Evolutionary conservation across 2,329 filamentous ascomycete species (phyloP).

Genomic region (Claviceps sp.): DNA sequence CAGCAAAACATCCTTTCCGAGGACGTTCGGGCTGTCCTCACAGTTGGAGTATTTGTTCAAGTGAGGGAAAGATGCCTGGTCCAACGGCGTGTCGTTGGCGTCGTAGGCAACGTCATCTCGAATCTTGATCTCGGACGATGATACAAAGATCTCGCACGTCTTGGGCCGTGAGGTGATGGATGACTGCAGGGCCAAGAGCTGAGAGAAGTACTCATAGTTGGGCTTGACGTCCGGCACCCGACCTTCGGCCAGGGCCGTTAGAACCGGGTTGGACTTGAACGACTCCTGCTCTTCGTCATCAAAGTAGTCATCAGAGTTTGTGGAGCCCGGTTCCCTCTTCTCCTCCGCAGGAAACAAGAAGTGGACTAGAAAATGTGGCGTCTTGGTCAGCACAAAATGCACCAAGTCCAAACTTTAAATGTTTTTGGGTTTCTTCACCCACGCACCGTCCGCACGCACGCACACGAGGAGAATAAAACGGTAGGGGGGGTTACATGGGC

Average conservation of each 20-base stretch:
- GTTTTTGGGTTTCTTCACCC: not conserved
- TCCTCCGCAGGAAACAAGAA: constrained; percentile 45
- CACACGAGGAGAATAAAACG: not conserved
- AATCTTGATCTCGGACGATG: constrained; percentile 37
- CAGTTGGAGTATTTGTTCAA: constrained; percentile 39
- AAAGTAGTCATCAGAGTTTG: constrained; percentile 44
- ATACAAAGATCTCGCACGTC: constrained; percentile 46
- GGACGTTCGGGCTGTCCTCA: constrained; percentile 35
- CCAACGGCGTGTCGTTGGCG: constrained; percentile 28
- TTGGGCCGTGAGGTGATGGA: constrained; percentile 41
- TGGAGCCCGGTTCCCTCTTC: constrained; percentile 43
- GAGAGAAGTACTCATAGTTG: constrained; percentile 49
- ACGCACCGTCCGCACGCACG: not conserved
- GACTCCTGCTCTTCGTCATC: constrained; percentile 33
- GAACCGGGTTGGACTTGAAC: constrained; percentile 52
- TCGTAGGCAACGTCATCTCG: constrained; percentile 34
- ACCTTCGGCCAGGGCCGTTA: constrained; percentile 45
- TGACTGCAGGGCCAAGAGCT: constrained; percentile 39
- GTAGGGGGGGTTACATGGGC: not conserved
- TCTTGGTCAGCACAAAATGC: constrained; percentile 1
- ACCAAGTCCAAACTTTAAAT: not conserved
- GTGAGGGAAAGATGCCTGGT: constrained; percentile 39
- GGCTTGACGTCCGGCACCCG: constrained; percentile 43
- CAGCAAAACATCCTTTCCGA: constrained; percentile 38
- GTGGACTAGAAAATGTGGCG: constrained; percentile 29